Evolutionary conservation across 768 basidiomycete genomes (phyloP), one percentile per base, ranked within the genome.

Genomic region (Leccinum sublutescens): DNA sequence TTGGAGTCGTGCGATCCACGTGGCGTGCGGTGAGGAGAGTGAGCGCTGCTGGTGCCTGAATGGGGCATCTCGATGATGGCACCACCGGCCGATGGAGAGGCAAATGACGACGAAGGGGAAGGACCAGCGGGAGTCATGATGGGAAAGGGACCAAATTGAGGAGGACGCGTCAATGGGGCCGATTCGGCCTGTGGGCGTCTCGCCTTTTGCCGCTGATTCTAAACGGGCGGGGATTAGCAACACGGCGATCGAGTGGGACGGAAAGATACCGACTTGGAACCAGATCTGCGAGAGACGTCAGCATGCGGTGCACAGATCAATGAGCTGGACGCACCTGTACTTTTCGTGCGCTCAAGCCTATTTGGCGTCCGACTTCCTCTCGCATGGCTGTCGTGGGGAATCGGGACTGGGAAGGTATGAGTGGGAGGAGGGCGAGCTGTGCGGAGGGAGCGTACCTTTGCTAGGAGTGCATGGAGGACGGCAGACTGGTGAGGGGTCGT

Each of bases 131-230:
- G 71, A 25, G 78, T 76, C 38, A 72, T 74, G 65, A 76, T 80
- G 45, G 82, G 80, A 64, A 85, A 89, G 17, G 86, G 79, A 31
- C 83, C 85, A 67, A 84, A 87, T 66, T 87, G 87, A 17, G 82
- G 82, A 4, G 83, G 82, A 47, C 78, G 82, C 59, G 77, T 75
- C 57, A 80, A 71, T 53, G 85, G 80, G 5, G 78, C 72, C 57
- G 82, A 80, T 59, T 87, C 85, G 60, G 79, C 81, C 54, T 85
- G 85, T 21, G 91, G 90, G 38, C 88, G 86, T 66, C 89, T 81
- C 12, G 90, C 89, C 70, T 93, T 93, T 77, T 93, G 91, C 61
- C 91, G 85, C 70, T 93, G 91, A 71, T 93, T 93, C 91, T 93
- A 64, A 45, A 45, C 5, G n/a, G 40, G 55, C 62, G 53, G 56